phyloP scores from a whole-genome alignment of 2,329 filamentous ascomycete species.

The Dactylellina sp. region DNA sequence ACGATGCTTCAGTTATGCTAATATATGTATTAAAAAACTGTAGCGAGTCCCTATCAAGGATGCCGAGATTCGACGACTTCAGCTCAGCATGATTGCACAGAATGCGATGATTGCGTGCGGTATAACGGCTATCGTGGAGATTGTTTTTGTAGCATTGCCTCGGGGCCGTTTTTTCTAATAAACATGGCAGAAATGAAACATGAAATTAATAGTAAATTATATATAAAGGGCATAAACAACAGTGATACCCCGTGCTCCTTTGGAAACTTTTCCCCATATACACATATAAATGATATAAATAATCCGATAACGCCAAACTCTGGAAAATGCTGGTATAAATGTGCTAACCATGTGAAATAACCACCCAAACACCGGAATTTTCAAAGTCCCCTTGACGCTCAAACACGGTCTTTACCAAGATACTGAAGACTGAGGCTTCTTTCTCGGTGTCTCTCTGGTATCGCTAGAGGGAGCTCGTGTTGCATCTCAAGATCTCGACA shows the following conservation, averaged over 20 bases:
- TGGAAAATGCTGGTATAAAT: neutral
- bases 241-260: no score
- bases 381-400: neutral
- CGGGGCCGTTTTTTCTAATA: conserved; percentile 33
- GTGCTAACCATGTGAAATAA: neutral
- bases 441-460: conserved; percentile 1
- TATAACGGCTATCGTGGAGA: conserved; percentile 25
- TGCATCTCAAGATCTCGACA: conserved; percentile 44
- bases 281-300: no score
- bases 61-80: conserved; percentile 33
- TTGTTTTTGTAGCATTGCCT: conserved; percentile 44
- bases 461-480: conserved; percentile 29
- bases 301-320: neutral
- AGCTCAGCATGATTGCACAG: conserved; percentile 43
- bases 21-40: neutral
- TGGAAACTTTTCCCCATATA: no score
- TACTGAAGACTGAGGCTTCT: conserved; percentile 38
- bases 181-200: neutral
- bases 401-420: conserved; percentile 7
- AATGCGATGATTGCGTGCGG: conserved; percentile 35
- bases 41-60: conserved; percentile 45
- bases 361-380: neutral
- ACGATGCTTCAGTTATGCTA: no score
- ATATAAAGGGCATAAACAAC: neutral
- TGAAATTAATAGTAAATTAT: neutral